Conservation (phyloP, 73 alveolate species). For the Paramecium pentaurelia region DNA sequence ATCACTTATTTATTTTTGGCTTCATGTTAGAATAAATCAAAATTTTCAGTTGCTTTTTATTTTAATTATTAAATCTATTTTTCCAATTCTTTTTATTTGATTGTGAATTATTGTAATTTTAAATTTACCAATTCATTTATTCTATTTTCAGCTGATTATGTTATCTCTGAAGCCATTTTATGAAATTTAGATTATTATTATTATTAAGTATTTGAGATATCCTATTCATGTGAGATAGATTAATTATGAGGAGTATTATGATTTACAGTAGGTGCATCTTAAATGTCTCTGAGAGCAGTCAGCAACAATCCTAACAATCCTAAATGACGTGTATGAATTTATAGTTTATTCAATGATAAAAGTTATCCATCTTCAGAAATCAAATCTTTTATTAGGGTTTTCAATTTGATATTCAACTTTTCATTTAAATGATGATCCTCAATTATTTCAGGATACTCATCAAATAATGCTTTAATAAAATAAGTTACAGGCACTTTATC, state of each 20-base stretch:
- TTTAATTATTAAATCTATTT: background rate
- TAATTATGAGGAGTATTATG: background rate
- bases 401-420: background rate
- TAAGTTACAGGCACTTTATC: constrained; percentile 19
- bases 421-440: constrained; percentile 46
- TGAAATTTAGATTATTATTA: background rate
- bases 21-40: constrained; percentile 25
- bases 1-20: background rate
- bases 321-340: background rate
- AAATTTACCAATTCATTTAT: background rate
- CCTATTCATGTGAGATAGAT: background rate
- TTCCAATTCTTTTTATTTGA: background rate
- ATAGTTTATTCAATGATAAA: background rate
- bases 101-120: background rate
- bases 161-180: background rate
- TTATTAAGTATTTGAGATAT: background rate
- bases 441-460: constrained; percentile 41
- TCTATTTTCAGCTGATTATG: background rate
- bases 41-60: background rate
- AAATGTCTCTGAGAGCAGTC: constrained; percentile 42
- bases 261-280: background rate
- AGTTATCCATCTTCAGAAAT: constrained; percentile 42
- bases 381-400: background rate
- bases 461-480: background rate
- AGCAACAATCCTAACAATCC: constrained; percentile 16